Evolutionary conservation across 805 yeast species (phyloP).

Genomic region (Starmerella scarabaei): DNA sequence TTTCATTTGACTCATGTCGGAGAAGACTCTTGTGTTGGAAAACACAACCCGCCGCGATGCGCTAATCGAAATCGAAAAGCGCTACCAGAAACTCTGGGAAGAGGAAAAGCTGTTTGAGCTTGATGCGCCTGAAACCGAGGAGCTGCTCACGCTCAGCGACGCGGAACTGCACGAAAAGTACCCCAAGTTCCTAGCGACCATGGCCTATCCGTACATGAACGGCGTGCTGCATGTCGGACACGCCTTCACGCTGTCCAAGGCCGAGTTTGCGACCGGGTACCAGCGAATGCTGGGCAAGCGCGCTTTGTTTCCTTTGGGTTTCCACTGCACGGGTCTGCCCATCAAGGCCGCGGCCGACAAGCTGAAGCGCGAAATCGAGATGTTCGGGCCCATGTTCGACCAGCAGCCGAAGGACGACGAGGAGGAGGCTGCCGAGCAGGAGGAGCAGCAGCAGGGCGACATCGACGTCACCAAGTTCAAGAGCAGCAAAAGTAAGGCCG

Average conservation of each 20-base stretch:
- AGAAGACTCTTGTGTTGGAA: slow-evolving; percentile 25
- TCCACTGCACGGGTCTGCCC: slow-evolving; percentile 99
- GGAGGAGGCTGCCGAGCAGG: slow-evolving; percentile 24
- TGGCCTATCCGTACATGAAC: slow-evolving; percentile 99
- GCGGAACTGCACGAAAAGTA: slow-evolving; percentile 64
- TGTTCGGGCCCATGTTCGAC: slow-evolving; percentile 70
- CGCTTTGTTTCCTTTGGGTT: slow-evolving; percentile 90
- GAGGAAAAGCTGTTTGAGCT: slow-evolving; percentile 76
- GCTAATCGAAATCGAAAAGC: slow-evolving; percentile 73
- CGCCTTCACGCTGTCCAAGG: slow-evolving; percentile 86
- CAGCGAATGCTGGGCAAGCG: slow-evolving; percentile 90
- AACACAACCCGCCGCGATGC: slow-evolving; percentile 92
- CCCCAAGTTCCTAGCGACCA: slow-evolving; percentile 81
- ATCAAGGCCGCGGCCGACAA: slow-evolving; percentile 91
- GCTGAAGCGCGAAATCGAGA: slow-evolving; percentile 79
- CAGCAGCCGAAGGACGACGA: slow-evolving; percentile 11
- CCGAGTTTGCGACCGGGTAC: slow-evolving; percentile 81
- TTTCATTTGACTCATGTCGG: slow-evolving; percentile 14
- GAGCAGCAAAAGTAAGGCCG: slow-evolving; percentile 88
- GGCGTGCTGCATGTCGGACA: slow-evolving; percentile 98
- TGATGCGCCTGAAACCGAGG: slow-evolving; percentile 64
- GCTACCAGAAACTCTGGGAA: slow-evolving; percentile 76
- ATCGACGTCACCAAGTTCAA: slow-evolving; percentile 83
- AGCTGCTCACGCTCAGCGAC: slow-evolving; percentile 40
- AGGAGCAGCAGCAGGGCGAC: slow-evolving; percentile 29